A percentile compares a stretch with the other conserved stretches of the same genome.
Conservation (phyloP, 257 asterid species). For the Marsdenia floribunda region DNA sequence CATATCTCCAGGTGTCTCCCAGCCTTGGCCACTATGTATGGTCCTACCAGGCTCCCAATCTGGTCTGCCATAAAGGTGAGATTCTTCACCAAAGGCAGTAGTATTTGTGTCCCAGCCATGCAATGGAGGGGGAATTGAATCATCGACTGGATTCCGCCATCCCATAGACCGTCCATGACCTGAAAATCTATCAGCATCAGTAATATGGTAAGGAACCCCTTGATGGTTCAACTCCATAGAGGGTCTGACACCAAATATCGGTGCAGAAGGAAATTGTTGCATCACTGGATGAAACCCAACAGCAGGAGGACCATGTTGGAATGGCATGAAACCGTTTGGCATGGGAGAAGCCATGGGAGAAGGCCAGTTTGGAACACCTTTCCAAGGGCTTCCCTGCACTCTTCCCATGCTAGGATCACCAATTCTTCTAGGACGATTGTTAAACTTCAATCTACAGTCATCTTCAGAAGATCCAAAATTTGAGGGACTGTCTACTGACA, state of each 20-base stretch:
- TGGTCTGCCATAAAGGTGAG: conserved; percentile 71
- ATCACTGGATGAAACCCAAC: conserved; percentile 70
- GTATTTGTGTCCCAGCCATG: conserved; percentile 74
- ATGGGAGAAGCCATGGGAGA: conserved; percentile 44
- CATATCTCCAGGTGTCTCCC: conserved; percentile 59
- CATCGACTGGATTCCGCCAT: conserved; percentile 72
- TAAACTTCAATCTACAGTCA: conserved; percentile 65
- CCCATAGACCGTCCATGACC: conserved; percentile 80
- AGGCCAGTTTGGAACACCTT: conserved; percentile 87
- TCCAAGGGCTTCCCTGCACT: conserved; percentile 81
- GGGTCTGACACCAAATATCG: conserved; percentile 73
- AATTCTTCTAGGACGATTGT: conserved; percentile 66
- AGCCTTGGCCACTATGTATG: conserved; percentile 37
- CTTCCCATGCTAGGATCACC: conserved; percentile 75
- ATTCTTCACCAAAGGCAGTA: conserved; percentile 68
- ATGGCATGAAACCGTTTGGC: conserved; percentile 89
- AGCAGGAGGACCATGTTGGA: conserved; percentile 78
- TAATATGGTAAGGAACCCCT: conserved; percentile 61
- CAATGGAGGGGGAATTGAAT: conserved; percentile 52
- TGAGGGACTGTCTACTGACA: conserved; percentile 62
- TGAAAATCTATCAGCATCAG: conserved; percentile 72
- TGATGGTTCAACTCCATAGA: conserved; percentile 80
- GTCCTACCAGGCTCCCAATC: conserved; percentile 75
- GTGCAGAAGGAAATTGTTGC: conserved; percentile 78
- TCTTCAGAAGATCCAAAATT: conserved; percentile 60